Base-by-base conservation (phyloP, 768 basidiomycete genomes). In the Boletus pseudopeckii region DNA sequence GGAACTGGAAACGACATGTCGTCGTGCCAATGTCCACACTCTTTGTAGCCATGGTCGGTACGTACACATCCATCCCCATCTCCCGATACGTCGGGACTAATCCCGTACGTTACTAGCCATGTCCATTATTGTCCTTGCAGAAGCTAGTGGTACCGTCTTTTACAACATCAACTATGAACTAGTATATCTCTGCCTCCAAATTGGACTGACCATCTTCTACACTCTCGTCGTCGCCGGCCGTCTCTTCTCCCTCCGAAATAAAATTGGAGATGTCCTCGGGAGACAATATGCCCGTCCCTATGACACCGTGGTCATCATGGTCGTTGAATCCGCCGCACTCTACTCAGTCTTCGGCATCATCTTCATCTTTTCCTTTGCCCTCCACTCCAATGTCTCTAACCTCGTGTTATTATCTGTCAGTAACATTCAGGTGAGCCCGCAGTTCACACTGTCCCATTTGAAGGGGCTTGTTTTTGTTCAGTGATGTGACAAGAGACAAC, bases 291-390 rank as follows among this genome's bases (percentile, higher is more conserved):
- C 60, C 20, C 52, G 49, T 18, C 48, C 53, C 8, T 76, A 74
- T 50, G 57, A 66, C 17, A 58, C 52, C 5, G 62, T 72, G 0
- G 46, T 59, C 1, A 52, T 63, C 20, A 73, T 75, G 66, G 48
- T 74, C 20, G 54, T 76, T 54, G 74, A 77, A 48, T 72, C 70
- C 10, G 71, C 74, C 2, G 55, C 65, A 1, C 41, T 68, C 14
- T 73, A 72, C 46, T 45, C 67, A 0, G 38, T 56, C 1, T 52
- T 67, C 28, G 62, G 58, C 11, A 28, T 73, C 13, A 40, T 72
- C 15, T 75, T 72, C 54, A 55, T 76, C 30, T 32, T 74, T 10
- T 48, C 66, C 1, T 71, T 65, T 39, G 67, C 62, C 1, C 22
- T 60, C 1, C 51, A 65, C 44, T 62, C 54, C 7, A 49, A 63